Conservation (phyloP, 331 rosid species). For the Phaseolus coccineus region DNA sequence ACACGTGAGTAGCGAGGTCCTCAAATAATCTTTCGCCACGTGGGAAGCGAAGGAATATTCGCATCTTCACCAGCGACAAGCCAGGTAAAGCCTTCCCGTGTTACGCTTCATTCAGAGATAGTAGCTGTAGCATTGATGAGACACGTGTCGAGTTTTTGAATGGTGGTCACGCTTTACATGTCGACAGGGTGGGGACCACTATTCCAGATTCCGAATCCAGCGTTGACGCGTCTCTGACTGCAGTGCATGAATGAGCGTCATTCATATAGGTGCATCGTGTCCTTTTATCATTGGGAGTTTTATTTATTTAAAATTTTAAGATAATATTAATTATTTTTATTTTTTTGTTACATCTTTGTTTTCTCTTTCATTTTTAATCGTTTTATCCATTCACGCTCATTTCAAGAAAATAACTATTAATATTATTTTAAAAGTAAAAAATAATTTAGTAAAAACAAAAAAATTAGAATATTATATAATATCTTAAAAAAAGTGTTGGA, state of each 20-base stretch:
- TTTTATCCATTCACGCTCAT: too few species aligned
- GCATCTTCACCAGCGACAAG: not conserved
- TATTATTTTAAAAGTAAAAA: too few species aligned
- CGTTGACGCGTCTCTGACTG: not conserved
- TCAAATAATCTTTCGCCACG: not conserved
- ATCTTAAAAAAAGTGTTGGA: too few species aligned
- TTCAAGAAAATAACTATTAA: too few species aligned
- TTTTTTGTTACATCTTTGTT: not conserved
- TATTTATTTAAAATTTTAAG: not conserved
- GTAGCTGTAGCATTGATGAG: not conserved
- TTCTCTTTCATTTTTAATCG: too few species aligned
- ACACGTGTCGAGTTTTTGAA: not conserved
- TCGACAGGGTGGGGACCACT: not conserved
- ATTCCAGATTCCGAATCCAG: constrained; percentile 17
- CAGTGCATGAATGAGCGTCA: not conserved
- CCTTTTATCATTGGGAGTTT: not conserved
- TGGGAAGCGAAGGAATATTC: too few species aligned
- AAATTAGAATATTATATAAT: too few species aligned
- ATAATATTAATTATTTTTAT: not conserved
- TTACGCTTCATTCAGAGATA: not conserved
- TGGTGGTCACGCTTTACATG: not conserved
- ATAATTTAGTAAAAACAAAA: too few species aligned
- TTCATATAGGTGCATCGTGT: not conserved
- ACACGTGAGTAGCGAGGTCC: not conserved
- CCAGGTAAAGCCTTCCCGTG: constrained; percentile 38